phyloP scores from a whole-genome alignment of 1,284 basidiomycete species.

The Taiwanofungus camphoratus region DNA sequence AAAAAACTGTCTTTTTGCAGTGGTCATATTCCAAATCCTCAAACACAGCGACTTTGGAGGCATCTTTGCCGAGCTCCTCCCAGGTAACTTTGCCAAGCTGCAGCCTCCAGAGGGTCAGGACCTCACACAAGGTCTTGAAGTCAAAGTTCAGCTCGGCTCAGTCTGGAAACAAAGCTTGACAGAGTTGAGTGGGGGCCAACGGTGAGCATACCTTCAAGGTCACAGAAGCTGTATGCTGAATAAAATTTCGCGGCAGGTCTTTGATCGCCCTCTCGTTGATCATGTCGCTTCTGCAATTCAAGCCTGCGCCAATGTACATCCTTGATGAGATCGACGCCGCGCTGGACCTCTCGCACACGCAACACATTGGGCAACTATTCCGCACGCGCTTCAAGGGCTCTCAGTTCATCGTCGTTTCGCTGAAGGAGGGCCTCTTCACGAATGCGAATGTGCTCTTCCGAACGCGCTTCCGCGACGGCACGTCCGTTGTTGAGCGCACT shows the following conservation, averaged over 20 bases:
- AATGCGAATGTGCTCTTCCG: slow-evolving; percentile 97
- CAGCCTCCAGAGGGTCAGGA: slow-evolving; percentile 93
- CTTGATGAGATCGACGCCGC: slow-evolving; percentile 98
- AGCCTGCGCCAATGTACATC: slow-evolving; percentile 99
- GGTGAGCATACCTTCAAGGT: slow-evolving; percentile 42
- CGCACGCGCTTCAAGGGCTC: slow-evolving; percentile 95
- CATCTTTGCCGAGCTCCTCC: slow-evolving; percentile 94
- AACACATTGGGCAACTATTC: slow-evolving; percentile 96
- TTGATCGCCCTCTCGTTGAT: slow-evolving; percentile 96
- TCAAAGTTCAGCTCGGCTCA: slow-evolving; percentile 90
- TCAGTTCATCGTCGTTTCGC: slow-evolving; percentile 96
- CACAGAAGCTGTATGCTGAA: not conserved
- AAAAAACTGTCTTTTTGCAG: slow-evolving; percentile 23
- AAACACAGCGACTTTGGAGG: slow-evolving; percentile 83
- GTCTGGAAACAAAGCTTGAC: slow-evolving; percentile 99
- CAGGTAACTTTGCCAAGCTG: slow-evolving; percentile 95
- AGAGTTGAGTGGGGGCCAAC: slow-evolving; percentile 94
- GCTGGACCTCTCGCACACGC: slow-evolving; percentile 92
- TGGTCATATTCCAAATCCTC: slow-evolving; percentile 2
- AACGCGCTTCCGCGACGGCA: slow-evolving; percentile 89
- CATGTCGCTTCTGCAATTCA: slow-evolving; percentile 98
- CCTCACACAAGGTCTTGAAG: slow-evolving; percentile 92
- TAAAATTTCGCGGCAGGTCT: slow-evolving; percentile 48
- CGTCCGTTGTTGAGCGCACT: slow-evolving; percentile 82
- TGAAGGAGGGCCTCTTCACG: slow-evolving; percentile 97